Evolutionary conservation across 257 asterid species (phyloP).

Genomic region (Salvia hispanica): DNA sequence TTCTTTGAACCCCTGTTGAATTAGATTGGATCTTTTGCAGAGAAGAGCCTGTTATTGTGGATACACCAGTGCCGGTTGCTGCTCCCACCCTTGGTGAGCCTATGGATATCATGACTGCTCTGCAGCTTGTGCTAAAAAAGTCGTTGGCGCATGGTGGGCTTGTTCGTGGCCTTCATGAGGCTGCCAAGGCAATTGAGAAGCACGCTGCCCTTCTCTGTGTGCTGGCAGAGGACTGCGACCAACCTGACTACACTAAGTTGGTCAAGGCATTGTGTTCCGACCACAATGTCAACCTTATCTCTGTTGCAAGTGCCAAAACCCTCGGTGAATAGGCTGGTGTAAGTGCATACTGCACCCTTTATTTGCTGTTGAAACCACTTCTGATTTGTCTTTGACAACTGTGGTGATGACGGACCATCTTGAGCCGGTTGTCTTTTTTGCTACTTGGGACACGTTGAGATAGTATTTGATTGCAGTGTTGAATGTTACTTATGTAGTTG

Average conservation of each 20-base stretch:
- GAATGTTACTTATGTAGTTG: conserved; percentile 52
- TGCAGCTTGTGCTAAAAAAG: conserved; percentile 54
- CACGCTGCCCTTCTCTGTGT: conserved; percentile 57
- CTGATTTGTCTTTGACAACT: conserved; percentile 32
- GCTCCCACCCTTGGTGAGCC: conserved; percentile 64
- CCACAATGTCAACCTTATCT: conserved; percentile 50
- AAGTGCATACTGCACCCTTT: conserved; percentile 18
- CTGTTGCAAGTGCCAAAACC: conserved; percentile 56
- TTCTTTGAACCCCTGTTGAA: not conserved
- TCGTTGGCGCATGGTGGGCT: conserved; percentile 56
- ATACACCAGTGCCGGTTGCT: conserved; percentile 29
- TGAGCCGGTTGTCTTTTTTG: conserved; percentile 49
- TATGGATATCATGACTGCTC: conserved; percentile 65
- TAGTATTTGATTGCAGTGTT: conserved; percentile 54
- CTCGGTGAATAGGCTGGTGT: conserved; percentile 65
- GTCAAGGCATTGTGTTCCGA: conserved; percentile 52
- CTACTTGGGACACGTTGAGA: conserved; percentile 21
- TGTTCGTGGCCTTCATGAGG: conserved; percentile 50
- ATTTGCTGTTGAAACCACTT: not conserved
- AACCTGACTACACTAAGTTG: conserved; percentile 43
- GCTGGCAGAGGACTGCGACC: conserved; percentile 57
- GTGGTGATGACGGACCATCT: conserved; percentile 57
- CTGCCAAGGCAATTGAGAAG: conserved; percentile 53
- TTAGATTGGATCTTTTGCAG: conserved; percentile 26
- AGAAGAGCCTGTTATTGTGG: conserved; percentile 42